Evolutionary conservation across 805 yeast species (phyloP).

Genomic region (Candida nanaspora): DNA sequence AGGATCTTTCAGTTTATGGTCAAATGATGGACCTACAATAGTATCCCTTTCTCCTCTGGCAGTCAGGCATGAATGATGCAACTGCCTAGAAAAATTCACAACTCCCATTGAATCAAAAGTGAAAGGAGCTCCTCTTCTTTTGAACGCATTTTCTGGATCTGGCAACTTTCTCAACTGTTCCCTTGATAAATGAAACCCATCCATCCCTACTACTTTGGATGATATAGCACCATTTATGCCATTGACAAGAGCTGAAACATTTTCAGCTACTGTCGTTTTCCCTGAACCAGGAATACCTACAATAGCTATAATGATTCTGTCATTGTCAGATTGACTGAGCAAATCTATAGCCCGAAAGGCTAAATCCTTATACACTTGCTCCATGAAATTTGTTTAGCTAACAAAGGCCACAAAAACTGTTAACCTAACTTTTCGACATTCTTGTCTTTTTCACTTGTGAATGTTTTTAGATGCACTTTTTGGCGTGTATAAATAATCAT

Average conservation of each 20-base stretch:
- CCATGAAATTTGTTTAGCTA: too few species aligned
- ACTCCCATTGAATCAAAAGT: conserved; percentile 31
- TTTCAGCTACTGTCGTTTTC: conserved; percentile 57
- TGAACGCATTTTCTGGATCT: conserved; percentile 30
- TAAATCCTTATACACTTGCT: not conserved
- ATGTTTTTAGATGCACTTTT: too few species aligned
- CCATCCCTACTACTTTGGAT: conserved; percentile 1
- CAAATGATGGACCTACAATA: conserved; percentile 27
- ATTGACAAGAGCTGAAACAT: conserved; percentile 1
- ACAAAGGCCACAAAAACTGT: too few species aligned
- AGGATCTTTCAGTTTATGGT: conserved; percentile 35
- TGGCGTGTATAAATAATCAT: too few species aligned
- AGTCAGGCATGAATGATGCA: not conserved
- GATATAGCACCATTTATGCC: too few species aligned
- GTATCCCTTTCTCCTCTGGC: not conserved
- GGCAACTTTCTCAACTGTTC: conserved; percentile 20
- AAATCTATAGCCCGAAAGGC: not conserved
- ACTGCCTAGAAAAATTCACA: conserved; percentile 15
- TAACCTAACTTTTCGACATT: too few species aligned
- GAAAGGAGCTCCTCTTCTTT: conserved; percentile 42
- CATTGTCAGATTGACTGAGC: conserved; percentile 11
- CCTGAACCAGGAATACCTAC: conserved; percentile 87
- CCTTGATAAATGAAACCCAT: conserved; percentile 36
- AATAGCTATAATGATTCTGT: conserved; percentile 49
- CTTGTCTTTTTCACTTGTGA: too few species aligned